These are phyloP conservation scores for Lactarius indigo DNA, from an alignment of 768 basidiomycete species.

Conservation along the genomic window DNA sequence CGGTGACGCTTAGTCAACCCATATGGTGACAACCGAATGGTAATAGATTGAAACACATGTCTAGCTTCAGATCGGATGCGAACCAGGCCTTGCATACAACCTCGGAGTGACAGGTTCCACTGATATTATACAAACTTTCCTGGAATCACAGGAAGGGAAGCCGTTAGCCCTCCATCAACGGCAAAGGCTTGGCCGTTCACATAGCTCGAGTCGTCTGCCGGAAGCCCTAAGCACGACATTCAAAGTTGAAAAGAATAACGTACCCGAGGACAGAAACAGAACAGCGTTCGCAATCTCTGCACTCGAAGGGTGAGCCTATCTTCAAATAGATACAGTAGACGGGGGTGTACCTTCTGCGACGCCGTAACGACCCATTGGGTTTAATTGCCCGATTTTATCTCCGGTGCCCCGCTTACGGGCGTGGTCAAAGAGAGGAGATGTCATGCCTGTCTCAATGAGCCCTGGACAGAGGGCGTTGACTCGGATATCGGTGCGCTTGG, in stretches of 20 bases:
- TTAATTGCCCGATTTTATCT: constrained; percentile 76
- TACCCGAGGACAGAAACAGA: constrained; percentile 85
- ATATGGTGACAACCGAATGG: background rate
- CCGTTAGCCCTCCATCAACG: constrained; percentile 82
- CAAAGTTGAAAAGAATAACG: background rate
- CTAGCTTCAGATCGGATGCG: background rate
- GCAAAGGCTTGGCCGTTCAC: constrained; percentile 87
- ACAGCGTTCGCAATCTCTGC: constrained; percentile 84
- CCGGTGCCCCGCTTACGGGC: constrained; percentile 74
- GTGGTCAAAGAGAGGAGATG: constrained; percentile 65
- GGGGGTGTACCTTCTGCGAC: constrained; percentile 62
- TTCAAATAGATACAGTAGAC: constrained; percentile 1
- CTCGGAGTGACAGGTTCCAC: background rate
- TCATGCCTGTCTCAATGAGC: constrained; percentile 93
- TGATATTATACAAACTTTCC: constrained; percentile 58
- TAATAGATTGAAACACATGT: background rate
- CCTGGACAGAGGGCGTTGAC: constrained; percentile 91
- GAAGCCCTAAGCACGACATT: background rate
- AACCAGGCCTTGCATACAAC: background rate
- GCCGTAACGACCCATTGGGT: constrained; percentile 80
- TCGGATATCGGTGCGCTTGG: constrained; percentile 75
- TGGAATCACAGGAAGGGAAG: constrained; percentile 75
- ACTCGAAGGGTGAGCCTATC: constrained; percentile 2
- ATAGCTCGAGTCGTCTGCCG: constrained; percentile 81
- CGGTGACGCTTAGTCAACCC: background rate